Base-by-base conservation (phyloP, 2,329 filamentous ascomycete species). In the Sporothrix schenckii region DNA sequence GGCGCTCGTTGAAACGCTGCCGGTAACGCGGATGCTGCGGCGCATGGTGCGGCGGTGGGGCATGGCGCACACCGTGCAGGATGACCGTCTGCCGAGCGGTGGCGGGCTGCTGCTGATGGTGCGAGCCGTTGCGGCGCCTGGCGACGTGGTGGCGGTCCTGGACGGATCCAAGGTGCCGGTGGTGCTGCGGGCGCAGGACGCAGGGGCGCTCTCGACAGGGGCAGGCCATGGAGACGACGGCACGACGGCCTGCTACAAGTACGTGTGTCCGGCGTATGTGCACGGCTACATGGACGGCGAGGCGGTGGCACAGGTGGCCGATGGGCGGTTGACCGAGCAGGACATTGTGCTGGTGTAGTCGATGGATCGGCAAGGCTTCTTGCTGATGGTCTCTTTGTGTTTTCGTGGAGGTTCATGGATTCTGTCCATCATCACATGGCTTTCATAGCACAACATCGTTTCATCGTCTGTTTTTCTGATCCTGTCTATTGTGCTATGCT, bases 241-340 rank as follows among this genome's bases (percentile, higher is more conserved):
- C 34, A 34, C 34, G n/a, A 63, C 47, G 16, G 47, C 16, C 27
- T 49, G 61, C 24, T 70, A 68, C 63, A 47, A 56, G 9, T 63
- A 70, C 24, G 66, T 74, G 2, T 68, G 65, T 27, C 58, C 63
- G 4, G 72, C 69, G 9, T 76, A 76, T 61, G 75, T 75, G 47
- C 74, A 76, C 50, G 75, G 74, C 1, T 75, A 74, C 72, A 75
- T 76, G 75, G 74, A 75, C 54, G 72, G 74, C 50, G 71, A 75
- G 66, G 72, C 71, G 4, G 60, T 72, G 19, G 44, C 21, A 3
- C 69, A 67, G 39, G 66, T 56, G 34, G 66, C 60, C 7, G 16
- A 65, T 16, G 66, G 69, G 10, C 21, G 41, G 24, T 65, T 50
- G 24, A 30, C 27, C 19, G 56, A 70, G 54, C 58, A 61, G 49